Base-by-base conservation (phyloP, 345 rosid species). In the Sisymbrium altissimum region DNA sequence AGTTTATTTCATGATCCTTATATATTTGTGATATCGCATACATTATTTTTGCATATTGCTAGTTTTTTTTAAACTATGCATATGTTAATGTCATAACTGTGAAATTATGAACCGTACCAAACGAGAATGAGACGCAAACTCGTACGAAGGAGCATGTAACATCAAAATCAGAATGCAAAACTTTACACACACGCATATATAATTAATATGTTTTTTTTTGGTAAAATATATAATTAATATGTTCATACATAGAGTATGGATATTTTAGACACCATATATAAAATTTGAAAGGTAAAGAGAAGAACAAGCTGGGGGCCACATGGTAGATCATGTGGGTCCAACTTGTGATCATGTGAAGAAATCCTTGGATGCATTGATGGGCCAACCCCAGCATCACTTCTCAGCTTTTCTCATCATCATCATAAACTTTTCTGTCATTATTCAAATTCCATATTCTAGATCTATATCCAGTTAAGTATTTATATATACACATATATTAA, bases 321-420 rank as follows among this genome's bases (percentile, higher is more conserved):
- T 55, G 75, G 66, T 46, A 55, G 54, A 71, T 52, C 73, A 72
- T 78, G 81, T 72, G 81, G 78, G 81, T 71, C 81, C 78, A 78
- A n/a, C 43, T 60, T 60, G 70, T 59, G 41, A 35, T 45, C 81
- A 78, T 73, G 81, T 78, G 81, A 72, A 78, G 48, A 78, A 76
- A 76, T 76, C 80, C 80, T 78, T 78, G 43, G 77, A 66, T 33
- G 64, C 73, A 65, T 78, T 6, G 68, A 78, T 60, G 81, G 72
- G 81, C 72, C 81, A 78, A 65, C 72, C 72, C 77, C 46, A 66
- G 64, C 77, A 57, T 72, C 62, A 66, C 48, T 41, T 78, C 72
- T 58, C 68, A 58, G 64, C 73, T 72, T 77, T 78, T 72, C 53
- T 48, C 39, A 46, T 76, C 67, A 55, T 10, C 75, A 17, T 55